phyloP scores from a whole-genome alignment of 2,329 filamentous ascomycete species.

The Trichoderma breve region DNA sequence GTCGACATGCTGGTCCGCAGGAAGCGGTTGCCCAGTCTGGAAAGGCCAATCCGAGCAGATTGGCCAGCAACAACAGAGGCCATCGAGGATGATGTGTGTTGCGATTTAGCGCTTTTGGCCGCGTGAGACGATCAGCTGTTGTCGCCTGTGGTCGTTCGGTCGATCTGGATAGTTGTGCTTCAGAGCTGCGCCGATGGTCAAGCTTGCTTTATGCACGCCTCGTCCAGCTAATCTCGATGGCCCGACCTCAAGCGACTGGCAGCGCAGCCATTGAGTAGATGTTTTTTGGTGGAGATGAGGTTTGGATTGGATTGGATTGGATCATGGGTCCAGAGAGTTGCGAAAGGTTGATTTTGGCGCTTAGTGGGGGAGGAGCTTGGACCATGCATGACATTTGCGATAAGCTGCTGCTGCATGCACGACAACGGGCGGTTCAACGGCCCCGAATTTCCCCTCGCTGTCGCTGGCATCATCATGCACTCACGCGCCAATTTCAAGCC shows the following conservation, averaged over 20 bases:
- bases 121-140: not conserved
- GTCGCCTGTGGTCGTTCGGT: not conserved
- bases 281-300: conserved; percentile 13
- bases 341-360: not conserved
- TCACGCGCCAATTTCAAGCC: not conserved
- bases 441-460: not conserved
- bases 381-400: conserved; percentile 19
- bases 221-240: conserved; percentile 15
- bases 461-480: not conserved
- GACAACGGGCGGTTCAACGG: not conserved
- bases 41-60: conserved; percentile 41
- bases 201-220: not conserved
- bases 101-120: not conserved
- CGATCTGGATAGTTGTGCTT: not conserved
- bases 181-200: not conserved
- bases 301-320: conserved; percentile 10
- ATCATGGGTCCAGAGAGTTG: conserved; percentile 9
- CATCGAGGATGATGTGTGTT: conserved; percentile 35
- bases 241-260: conserved; percentile 19
- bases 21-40: conserved; percentile 36
- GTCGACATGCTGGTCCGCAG: conserved; percentile 32
- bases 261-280: conserved; percentile 14
- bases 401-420: not conserved
- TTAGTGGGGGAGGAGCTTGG: conserved; percentile 20
- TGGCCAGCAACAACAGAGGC: conserved; percentile 43